These are phyloP conservation scores for Fusarium penzigii DNA, from an alignment of 2,329 filamentous ascomycete species.

Conservation along the genomic window DNA sequence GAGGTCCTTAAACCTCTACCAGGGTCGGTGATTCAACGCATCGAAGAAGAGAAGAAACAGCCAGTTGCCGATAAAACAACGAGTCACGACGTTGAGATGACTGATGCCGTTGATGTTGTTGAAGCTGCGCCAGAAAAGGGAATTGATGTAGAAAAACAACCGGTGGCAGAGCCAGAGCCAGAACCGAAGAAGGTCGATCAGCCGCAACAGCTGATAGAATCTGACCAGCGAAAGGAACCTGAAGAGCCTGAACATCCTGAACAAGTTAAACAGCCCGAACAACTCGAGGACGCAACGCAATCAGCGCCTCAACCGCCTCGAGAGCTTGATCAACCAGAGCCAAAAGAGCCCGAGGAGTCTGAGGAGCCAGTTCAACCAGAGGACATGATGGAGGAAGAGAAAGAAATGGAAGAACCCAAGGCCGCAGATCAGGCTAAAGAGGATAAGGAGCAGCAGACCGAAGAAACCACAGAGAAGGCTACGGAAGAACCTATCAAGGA, in stretches of 20 bases:
- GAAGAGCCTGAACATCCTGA: background rate
- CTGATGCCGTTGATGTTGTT: constrained; percentile 17
- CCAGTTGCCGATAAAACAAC: constrained; percentile 2
- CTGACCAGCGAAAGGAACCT: background rate
- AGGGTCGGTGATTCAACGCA: constrained; percentile 21
- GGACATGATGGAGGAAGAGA: background rate
- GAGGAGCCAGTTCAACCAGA: background rate
- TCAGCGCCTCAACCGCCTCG: background rate
- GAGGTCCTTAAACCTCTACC: constrained; percentile 47
- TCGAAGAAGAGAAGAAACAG: constrained; percentile 5
- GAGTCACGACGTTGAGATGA: constrained; percentile 20
- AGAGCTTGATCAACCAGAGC: background rate
- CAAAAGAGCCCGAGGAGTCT: background rate
- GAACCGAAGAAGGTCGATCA: background rate
- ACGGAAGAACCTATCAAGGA: background rate
- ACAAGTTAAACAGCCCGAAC: background rate
- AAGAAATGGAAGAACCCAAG: background rate
- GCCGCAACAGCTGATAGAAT: background rate
- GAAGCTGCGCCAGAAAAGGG: background rate
- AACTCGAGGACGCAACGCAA: background rate
- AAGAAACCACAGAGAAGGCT: background rate
- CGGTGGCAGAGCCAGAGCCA: background rate
- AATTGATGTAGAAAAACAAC: constrained; percentile 1
- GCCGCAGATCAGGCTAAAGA: background rate
- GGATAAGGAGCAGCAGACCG: background rate